Evolutionary conservation across 2,329 filamentous ascomycete species (phyloP), one percentile per base, ranked within the genome.

Genomic region (Biscogniauxia mediterranea): DNA sequence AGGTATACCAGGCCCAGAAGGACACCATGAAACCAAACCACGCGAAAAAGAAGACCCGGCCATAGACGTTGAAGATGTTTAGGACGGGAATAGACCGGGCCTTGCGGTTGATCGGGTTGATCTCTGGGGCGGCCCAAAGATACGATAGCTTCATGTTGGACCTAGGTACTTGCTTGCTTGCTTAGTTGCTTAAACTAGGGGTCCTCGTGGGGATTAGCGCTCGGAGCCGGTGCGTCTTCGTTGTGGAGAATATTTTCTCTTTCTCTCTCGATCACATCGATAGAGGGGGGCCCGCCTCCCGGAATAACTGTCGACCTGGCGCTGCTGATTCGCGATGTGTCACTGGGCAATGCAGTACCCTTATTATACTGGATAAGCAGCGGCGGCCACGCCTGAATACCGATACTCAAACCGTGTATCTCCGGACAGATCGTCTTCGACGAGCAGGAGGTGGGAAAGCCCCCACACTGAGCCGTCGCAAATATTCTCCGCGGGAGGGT

Each of bases 1-100:
- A 97, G 1, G 93, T 90, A 79, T 96, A 96, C 90, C 90, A 97
- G 11, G 91, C 93, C 83, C 92, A 91, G 77, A 96, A 97, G 7
- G 87, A 88, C 61, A 91, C 84, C 80, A 91, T 73, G 50, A 74
- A 74, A 1, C 70, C 71, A 61, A 70, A 74, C 72, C 88, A 90
- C 0, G 71, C 71, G 78, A 96, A 96, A 80, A 93, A 92, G 77
- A 96, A 96, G 0, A 95, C 92, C 6, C 92, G 85, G 46, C 92
- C 93, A 79, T 97, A 93, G 68, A 87, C 79, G 74, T 96, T 84
- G 69, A 93, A 73, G 0, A 89, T 85, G 74, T 96, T 96, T 64
- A 97, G 79, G 21, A 91, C 74, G 0, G 93, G 93, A 54, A 97
- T 85, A 0, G 90, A 90, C 62, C 84, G 86, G 58, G 93, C 93